Evolutionary conservation across 805 yeast species (phyloP).

Genomic region (Nakazawaea holstii): DNA sequence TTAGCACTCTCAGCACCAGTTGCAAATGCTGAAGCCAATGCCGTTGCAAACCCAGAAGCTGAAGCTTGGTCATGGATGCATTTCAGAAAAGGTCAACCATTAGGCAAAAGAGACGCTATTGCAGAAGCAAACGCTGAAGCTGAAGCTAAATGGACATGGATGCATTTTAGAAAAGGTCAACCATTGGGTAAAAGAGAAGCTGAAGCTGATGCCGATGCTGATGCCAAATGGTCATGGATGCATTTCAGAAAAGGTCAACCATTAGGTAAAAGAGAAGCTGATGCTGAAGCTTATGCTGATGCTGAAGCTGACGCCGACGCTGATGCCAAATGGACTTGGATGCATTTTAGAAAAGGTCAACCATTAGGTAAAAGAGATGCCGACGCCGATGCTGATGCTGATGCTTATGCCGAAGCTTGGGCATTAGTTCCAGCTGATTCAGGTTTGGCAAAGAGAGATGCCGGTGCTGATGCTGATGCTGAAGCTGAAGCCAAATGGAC

Average conservation of each 20-base stretch:
- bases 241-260: conserved; percentile 13
- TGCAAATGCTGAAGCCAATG: conserved; percentile 7
- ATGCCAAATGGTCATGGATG: conserved; percentile 10
- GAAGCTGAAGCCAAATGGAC: conserved; percentile 11
- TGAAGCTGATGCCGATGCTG: conserved; percentile 18
- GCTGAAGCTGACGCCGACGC: conserved; percentile 21
- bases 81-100: conserved; percentile 12
- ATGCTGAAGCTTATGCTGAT: conserved; percentile 10
- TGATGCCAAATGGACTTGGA: conserved; percentile 15
- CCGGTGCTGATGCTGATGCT: conserved; percentile 20
- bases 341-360: conserved; percentile 14
- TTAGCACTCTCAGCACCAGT: conserved; percentile 8
- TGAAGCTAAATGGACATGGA: conserved; percentile 15
- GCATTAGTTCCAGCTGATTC: background rate
- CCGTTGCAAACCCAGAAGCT: conserved; percentile 8
- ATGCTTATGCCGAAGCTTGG: conserved; percentile 13
- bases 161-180: conserved; percentile 14
- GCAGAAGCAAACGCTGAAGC: conserved; percentile 21
- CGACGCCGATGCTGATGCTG: conserved; percentile 20
- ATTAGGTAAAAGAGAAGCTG: conserved; percentile 22
- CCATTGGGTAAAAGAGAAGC: conserved; percentile 21
- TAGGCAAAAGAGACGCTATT: conserved; percentile 21
- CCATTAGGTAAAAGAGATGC: conserved; percentile 21
- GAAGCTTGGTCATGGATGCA: conserved; percentile 13
- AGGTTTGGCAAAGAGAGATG: conserved; percentile 16